These are phyloP conservation scores for Eucalyptus erythrocorys DNA, from an alignment of 345 rosid species.

Conservation along the genomic window DNA sequence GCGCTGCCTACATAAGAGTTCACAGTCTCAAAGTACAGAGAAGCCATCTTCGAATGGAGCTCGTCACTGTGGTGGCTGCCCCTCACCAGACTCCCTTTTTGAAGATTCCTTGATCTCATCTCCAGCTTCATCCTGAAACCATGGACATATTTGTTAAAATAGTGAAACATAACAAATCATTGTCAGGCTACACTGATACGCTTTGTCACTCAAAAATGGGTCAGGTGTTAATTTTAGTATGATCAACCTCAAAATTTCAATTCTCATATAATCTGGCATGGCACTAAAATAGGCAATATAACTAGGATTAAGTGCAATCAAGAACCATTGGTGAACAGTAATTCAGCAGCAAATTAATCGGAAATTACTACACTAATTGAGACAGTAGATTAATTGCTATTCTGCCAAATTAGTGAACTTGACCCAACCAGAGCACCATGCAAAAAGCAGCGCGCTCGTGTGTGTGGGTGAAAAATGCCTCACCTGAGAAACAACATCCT, in stretches of 20 bases:
- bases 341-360: not conserved
- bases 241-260: not conserved
- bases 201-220: not conserved
- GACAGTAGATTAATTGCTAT: not conserved
- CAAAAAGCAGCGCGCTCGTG: not conserved
- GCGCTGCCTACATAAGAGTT: not conserved
- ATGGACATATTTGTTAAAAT: not conserved
- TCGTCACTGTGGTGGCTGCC: not conserved
- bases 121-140: not conserved
- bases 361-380: not conserved
- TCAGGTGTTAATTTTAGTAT: not conserved
- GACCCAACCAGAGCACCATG: not conserved
- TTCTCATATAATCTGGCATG: not conserved
- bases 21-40: not conserved
- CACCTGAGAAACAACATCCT: not conserved
- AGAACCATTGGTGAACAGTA: not conserved
- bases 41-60: not conserved
- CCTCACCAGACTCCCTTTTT: not conserved
- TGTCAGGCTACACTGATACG: not conserved
- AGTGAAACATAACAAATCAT: not conserved
- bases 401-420: not conserved
- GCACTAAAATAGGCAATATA: not conserved
- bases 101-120: not conserved
- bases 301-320: not conserved
- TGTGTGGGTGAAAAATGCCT: not conserved